Percentiles rank a stretch among this genome's conserved stretches.
Conservation (phyloP, 352 stramenopile genomes). For the Phytophthora niederhauseri region DNA sequence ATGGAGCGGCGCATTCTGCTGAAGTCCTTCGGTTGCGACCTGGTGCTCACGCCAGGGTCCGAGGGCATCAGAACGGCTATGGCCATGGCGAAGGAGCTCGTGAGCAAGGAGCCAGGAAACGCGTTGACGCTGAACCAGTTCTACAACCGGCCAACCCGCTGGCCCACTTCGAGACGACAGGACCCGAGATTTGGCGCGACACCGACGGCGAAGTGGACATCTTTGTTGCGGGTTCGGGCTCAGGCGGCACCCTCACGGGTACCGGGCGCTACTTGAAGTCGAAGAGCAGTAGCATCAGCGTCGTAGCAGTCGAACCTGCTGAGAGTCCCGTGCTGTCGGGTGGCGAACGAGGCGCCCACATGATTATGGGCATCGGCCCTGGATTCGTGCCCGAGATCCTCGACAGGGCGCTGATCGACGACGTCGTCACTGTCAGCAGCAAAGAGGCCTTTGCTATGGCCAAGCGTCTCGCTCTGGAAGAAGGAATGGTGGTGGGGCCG, state of each 20-base stretch:
- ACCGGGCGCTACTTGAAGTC: slow-evolving; percentile 86
- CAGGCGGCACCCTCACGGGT: slow-evolving; percentile 85
- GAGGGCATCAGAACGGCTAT: slow-evolving; percentile 28
- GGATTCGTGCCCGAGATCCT: slow-evolving; percentile 84
- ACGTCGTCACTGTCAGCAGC: slow-evolving; percentile 85
- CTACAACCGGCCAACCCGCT: slow-evolving; percentile 24
- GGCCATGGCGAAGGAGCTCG: slow-evolving; percentile 19
- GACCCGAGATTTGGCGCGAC: slow-evolving; percentile 24
- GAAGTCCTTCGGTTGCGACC: slow-evolving; percentile 12
- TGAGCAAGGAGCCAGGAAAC: slow-evolving; percentile 15
- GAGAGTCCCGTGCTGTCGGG: slow-evolving; percentile 80
- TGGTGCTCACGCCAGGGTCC: slow-evolving; percentile 56
- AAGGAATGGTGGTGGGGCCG: slow-evolving; percentile 84
- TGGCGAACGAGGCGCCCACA: slow-evolving; percentile 74
- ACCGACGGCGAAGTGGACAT: slow-evolving; percentile 22
- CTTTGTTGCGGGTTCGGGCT: slow-evolving; percentile 67
- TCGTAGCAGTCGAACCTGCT: slow-evolving; percentile 81
- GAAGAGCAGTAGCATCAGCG: slow-evolving; percentile 81
- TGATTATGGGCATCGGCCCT: slow-evolving; percentile 85
- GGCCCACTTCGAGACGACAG: slow-evolving; percentile 27
- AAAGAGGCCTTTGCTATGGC: slow-evolving; percentile 86
- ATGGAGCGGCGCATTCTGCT: slow-evolving; percentile 32
- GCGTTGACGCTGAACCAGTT: slow-evolving; percentile 23
- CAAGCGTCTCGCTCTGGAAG: slow-evolving; percentile 79
- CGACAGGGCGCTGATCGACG: slow-evolving; percentile 79